Evolutionary conservation across 305 asterid genomes (phyloP).

Genomic region (Striga hermonthica): DNA sequence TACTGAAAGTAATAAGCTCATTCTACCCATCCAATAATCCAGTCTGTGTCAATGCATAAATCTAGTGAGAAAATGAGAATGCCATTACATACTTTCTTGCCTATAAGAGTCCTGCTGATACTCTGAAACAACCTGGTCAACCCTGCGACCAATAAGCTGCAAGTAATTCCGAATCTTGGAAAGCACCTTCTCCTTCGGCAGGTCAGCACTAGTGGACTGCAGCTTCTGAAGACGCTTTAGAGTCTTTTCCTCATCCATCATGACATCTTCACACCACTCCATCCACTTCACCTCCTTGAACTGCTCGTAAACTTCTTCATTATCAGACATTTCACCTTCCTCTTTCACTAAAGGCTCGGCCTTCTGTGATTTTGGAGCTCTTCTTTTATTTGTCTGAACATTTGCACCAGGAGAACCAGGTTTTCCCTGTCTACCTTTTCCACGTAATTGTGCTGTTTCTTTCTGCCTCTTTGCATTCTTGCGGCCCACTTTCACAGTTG

Average conservation of each 20-base stretch:
- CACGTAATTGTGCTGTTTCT: constrained; percentile 47
- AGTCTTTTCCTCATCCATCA: constrained; percentile 76
- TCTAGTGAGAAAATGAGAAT: constrained; percentile 13
- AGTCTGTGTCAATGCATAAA: no score
- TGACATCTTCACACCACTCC: constrained; percentile 99
- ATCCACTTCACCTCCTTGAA: constrained; percentile 98
- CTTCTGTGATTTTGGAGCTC: constrained; percentile 63
- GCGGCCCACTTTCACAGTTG: constrained; percentile 56
- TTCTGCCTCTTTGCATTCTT: constrained; percentile 75
- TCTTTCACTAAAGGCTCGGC: constrained; percentile 84
- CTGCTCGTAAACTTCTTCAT: constrained; percentile 91
- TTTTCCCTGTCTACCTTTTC: constrained; percentile 60
- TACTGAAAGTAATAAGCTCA: not conserved
- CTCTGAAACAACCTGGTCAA: constrained; percentile 80
- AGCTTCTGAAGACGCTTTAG: constrained; percentile 83
- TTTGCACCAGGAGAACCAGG: constrained; percentile 49
- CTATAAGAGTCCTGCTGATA: constrained; percentile 69
- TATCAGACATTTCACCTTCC: constrained; percentile 99
- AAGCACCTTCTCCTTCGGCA: constrained; percentile 93
- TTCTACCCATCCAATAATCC: not conserved
- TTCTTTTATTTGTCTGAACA: constrained; percentile 46
- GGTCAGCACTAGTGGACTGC: constrained; percentile 86
- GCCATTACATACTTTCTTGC: constrained; percentile 66
- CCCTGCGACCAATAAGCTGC: constrained; percentile 94
- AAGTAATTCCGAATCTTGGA: constrained; percentile 80